A percentile compares a stretch with the other conserved stretches of the same genome.
Evolutionary conservation across 1,139 yeast species (phyloP).

Genomic region (Kurtzmaniella quercitrusa): DNA sequence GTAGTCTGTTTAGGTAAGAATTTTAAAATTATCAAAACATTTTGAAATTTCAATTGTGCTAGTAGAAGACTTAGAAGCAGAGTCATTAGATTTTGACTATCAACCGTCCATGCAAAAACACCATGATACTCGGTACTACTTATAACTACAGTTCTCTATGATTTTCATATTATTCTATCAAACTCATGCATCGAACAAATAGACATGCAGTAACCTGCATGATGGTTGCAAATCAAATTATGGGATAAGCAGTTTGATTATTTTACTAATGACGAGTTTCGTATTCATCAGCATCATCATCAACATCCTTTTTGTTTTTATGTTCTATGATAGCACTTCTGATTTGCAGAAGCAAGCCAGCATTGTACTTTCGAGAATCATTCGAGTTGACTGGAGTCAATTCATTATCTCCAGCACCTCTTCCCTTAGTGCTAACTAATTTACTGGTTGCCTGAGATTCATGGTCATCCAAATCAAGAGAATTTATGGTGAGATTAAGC

Average conservation of each 20-base stretch:
- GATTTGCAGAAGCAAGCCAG: conserved; percentile 49
- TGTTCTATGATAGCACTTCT: conserved; percentile 50
- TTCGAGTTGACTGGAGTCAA: conserved; percentile 31
- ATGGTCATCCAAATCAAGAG: conserved; percentile 63
- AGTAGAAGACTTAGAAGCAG: no score
- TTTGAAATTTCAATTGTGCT: no score
- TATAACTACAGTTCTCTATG: no score
- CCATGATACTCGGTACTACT: no score
- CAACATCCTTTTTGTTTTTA: conserved; percentile 33
- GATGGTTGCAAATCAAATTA: not conserved
- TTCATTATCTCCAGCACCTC: conserved; percentile 20
- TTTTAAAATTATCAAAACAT: no score
- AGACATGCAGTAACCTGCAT: not conserved
- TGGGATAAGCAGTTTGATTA: no score
- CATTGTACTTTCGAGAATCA: conserved; percentile 26
- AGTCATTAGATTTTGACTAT: no score
- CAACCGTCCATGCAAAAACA: no score
- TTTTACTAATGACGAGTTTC: conserved; percentile 36
- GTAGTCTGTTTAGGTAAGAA: no score
- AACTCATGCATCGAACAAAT: not conserved
- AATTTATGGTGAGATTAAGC: conserved; percentile 61
- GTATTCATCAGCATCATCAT: conserved; percentile 52
- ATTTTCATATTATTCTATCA: no score
- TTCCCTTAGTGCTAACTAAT: conserved; percentile 8
- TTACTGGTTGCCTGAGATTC: conserved; percentile 25